Evolutionary conservation across 305 asterid species (phyloP).

Genomic region (Withania somnifera): DNA sequence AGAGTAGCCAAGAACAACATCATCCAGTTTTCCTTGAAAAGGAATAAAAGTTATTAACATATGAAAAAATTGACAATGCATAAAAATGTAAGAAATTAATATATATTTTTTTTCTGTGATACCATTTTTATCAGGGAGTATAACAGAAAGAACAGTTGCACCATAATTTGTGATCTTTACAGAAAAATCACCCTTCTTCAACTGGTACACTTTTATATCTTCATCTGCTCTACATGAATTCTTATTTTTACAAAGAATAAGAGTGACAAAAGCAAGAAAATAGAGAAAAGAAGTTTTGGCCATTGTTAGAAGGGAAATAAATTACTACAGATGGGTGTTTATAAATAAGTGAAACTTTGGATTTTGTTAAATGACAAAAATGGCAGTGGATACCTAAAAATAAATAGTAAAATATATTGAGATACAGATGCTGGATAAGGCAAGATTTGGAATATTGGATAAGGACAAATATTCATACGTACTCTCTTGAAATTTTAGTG

Average conservation of each 20-base stretch:
- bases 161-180: constrained; percentile 69
- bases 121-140: constrained; percentile 46
- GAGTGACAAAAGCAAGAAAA: constrained; percentile 11
- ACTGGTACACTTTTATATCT: constrained; percentile 35
- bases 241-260: constrained; percentile 9
- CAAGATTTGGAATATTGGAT: background rate
- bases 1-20: constrained; percentile 58
- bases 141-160: constrained; percentile 65
- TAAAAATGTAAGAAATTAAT: background rate
- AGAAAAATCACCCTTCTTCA: constrained; percentile 37
- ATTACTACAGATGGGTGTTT: background rate
- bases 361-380: background rate
- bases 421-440: background rate
- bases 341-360: background rate
- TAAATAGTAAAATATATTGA: background rate
- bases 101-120: constrained; percentile 10
- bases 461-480: background rate
- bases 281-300: constrained; percentile 2
- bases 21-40: constrained; percentile 62
- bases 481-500: background rate
- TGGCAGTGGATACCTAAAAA: background rate
- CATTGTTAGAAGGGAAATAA: constrained; percentile 5
- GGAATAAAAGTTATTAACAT: background rate
- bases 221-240: constrained; percentile 11
- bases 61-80: background rate